Evolutionary conservation across 306 rosid genomes (phyloP).

Genomic region (Quercus rubra): DNA sequence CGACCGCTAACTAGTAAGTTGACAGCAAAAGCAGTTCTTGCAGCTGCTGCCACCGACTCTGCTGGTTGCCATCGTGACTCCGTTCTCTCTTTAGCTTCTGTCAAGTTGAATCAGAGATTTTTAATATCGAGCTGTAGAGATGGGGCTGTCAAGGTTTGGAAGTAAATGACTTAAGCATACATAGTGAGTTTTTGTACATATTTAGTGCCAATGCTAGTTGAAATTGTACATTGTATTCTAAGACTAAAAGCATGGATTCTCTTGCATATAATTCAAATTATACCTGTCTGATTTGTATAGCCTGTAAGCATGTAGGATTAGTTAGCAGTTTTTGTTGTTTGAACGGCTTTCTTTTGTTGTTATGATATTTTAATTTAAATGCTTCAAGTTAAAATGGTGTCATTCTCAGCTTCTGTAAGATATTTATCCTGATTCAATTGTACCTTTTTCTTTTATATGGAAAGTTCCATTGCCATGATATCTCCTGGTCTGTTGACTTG

Average conservation of each 20-base stretch:
- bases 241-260: conserved; percentile 19
- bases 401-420: background rate
- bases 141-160: conserved; percentile 97
- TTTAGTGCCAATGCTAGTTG: conserved; percentile 31
- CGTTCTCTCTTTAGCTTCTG: conserved; percentile 73
- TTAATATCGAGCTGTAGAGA: conserved; percentile 87
- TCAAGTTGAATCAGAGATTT: conserved; percentile 92
- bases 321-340: background rate
- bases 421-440: background rate
- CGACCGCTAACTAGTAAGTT: conserved; percentile 65
- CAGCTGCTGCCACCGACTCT: conserved; percentile 92
- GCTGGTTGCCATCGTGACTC: conserved; percentile 95
- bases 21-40: conserved; percentile 73
- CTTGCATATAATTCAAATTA: background rate
- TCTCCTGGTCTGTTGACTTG: background rate
- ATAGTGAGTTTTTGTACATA: conserved; percentile 42
- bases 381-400: background rate
- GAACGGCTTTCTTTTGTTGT: background rate
- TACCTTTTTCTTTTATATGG: background rate
- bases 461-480: background rate
- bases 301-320: conserved; percentile 9
- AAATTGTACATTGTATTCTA: conserved; percentile 35
- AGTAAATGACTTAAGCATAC: conserved; percentile 36
- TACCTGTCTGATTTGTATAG: conserved; percentile 27
- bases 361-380: background rate